A percentile compares a stretch with the other conserved stretches of the same genome.
These are phyloP conservation scores for Strobilomyces dryophilus DNA, from an alignment of 768 basidiomycete genomes.

Conservation along the genomic window DNA sequence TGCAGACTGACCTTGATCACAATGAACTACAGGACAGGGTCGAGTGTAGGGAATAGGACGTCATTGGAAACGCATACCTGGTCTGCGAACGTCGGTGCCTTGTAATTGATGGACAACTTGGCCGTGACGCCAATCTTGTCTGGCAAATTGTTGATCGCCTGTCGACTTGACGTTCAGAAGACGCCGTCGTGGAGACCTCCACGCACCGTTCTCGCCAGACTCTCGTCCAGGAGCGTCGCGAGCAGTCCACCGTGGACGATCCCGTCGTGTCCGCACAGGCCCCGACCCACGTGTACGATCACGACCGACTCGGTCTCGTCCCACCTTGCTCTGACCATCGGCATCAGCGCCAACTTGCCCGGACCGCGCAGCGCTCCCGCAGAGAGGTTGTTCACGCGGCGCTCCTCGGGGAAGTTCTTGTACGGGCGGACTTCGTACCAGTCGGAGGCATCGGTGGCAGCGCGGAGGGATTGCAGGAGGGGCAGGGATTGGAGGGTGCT, in stretches of 20 bases:
- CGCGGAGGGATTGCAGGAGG: constrained; percentile 49
- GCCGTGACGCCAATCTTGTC: constrained; percentile 93
- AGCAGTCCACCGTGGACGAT: constrained; percentile 92
- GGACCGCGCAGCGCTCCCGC: constrained; percentile 85
- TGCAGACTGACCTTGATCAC: constrained; percentile 68
- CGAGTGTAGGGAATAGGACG: not conserved
- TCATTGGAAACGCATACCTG: constrained; percentile 44
- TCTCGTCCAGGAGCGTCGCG: constrained; percentile 88
- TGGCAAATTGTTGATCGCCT: constrained; percentile 86
- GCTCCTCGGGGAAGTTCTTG: constrained; percentile 59
- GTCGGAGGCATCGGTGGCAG: constrained; percentile 43
- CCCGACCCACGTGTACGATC: constrained; percentile 79
- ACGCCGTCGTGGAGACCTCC: constrained; percentile 1
- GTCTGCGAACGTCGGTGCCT: constrained; percentile 84
- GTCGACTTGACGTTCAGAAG: constrained; percentile 3
- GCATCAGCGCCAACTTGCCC: constrained; percentile 76
- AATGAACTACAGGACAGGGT: constrained; percentile 56
- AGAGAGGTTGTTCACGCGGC: constrained; percentile 78
- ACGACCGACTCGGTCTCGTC: constrained; percentile 74
- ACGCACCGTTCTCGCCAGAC: constrained; percentile 71
- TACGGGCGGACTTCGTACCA: constrained; percentile 85
- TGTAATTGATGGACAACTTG: constrained; percentile 74
- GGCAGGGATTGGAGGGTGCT: constrained; percentile 61
- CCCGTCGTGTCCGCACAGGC: constrained; percentile 90
- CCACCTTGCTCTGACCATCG: constrained; percentile 65